Percentiles rank a stretch among this genome's conserved stretches.
phyloP scores from a whole-genome alignment of 2,329 filamentous ascomycete species.

The Aspergillus unguis region DNA sequence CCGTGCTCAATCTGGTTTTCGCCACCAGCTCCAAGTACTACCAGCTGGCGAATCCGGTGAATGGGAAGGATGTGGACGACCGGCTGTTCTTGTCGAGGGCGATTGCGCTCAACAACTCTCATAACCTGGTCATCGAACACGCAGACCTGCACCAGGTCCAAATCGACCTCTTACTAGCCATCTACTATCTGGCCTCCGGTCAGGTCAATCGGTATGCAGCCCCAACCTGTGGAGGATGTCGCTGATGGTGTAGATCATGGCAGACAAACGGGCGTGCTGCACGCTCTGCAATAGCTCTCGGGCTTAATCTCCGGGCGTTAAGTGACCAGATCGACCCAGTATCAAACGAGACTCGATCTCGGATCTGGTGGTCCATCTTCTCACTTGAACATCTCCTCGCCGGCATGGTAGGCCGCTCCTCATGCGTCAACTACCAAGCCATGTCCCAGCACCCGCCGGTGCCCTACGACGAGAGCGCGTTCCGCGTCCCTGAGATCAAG shows the following conservation, averaged over 20 bases:
- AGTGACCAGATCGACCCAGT: slow-evolving; percentile 30
- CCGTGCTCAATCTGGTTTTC: slow-evolving; percentile 42
- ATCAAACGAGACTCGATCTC: slow-evolving; percentile 40
- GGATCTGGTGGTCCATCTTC: slow-evolving; percentile 43
- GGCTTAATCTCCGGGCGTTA: slow-evolving; percentile 39
- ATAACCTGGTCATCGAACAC: slow-evolving; percentile 31
- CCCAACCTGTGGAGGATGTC: background rate
- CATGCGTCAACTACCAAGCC: slow-evolving; percentile 33
- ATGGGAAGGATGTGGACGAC: slow-evolving; percentile 3
- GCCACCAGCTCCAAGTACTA: slow-evolving; percentile 38
- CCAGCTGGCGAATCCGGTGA: slow-evolving; percentile 16
- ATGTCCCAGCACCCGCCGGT: slow-evolving; percentile 26
- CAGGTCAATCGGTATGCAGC: slow-evolving; percentile 39
- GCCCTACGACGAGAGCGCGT: slow-evolving; percentile 30
- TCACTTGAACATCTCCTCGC: slow-evolving; percentile 37
- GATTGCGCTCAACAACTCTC: background rate
- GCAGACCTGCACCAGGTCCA: slow-evolving; percentile 42
- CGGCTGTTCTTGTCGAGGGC: background rate
- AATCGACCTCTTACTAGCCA: slow-evolving; percentile 33
- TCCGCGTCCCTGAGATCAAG: slow-evolving; percentile 20
- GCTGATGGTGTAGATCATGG: slow-evolving; percentile 33
- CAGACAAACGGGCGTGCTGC: slow-evolving; percentile 36
- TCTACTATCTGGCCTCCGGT: slow-evolving; percentile 34
- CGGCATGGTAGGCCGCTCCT: slow-evolving; percentile 40
- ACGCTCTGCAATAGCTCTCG: slow-evolving; percentile 38